phyloP scores from a whole-genome alignment of 805 yeast genomes.

The Kluyveromyces nonfermentans region DNA sequence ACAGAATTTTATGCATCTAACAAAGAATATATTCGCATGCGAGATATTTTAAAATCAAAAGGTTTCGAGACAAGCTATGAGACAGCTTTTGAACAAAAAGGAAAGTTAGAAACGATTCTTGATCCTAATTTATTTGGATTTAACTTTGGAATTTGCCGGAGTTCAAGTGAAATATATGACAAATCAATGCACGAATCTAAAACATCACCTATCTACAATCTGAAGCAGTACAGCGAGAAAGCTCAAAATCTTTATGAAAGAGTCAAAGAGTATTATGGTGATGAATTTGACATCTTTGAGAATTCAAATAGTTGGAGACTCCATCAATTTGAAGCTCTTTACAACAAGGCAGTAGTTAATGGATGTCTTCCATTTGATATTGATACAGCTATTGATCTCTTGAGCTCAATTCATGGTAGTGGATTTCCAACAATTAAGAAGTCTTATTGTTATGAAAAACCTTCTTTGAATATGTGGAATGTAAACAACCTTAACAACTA shows the following conservation, averaged over 20 bases:
- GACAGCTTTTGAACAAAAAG: slow-evolving; percentile 36
- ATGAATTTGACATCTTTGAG: slow-evolving; percentile 14
- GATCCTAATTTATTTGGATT: slow-evolving; percentile 30
- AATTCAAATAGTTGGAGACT: slow-evolving; percentile 9
- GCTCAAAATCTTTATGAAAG: slow-evolving; percentile 36
- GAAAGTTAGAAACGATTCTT: slow-evolving; percentile 30
- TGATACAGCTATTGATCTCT: slow-evolving; percentile 29
- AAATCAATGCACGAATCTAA: slow-evolving; percentile 31
- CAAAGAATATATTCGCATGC: slow-evolving; percentile 36
- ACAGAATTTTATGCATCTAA: slow-evolving; percentile 35
- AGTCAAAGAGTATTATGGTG: slow-evolving; percentile 3
- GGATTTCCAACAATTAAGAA: slow-evolving; percentile 24
- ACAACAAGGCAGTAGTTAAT: slow-evolving; percentile 33
- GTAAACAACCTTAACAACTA: slow-evolving; percentile 43
- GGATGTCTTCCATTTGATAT: slow-evolving; percentile 26
- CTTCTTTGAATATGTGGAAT: slow-evolving; percentile 41
- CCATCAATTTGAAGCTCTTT: slow-evolving; percentile 33
- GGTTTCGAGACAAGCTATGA: slow-evolving; percentile 47
- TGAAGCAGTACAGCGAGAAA: slow-evolving; percentile 51
- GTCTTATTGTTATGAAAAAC: slow-evolving; percentile 12
- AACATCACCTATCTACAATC: slow-evolving; percentile 42
- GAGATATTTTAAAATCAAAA: slow-evolving; percentile 37
- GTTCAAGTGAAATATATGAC: slow-evolving; percentile 33
- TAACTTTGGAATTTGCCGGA: slow-evolving; percentile 38
- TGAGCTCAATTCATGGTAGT: slow-evolving; percentile 33